phyloP scores from a whole-genome alignment of 2,329 filamentous ascomycete genomes.

The Daldinia sp. region DNA sequence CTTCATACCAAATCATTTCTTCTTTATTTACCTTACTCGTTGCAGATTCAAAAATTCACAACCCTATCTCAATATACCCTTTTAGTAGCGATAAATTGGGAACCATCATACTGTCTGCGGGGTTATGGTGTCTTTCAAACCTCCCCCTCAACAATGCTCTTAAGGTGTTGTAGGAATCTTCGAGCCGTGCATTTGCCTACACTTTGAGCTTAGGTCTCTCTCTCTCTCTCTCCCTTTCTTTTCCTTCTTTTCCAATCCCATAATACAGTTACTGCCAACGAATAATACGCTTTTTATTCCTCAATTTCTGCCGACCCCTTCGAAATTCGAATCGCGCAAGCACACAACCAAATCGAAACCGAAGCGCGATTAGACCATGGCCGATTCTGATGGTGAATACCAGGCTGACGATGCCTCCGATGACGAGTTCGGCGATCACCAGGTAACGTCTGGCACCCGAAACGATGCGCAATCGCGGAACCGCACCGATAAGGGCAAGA shows the following conservation, averaged over 20 bases:
- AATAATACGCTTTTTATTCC: slow-evolving; percentile 1
- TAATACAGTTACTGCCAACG: background rate
- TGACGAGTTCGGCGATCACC: slow-evolving; percentile 70
- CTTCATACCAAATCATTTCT: background rate
- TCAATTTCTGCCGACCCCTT: background rate
- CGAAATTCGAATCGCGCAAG: background rate
- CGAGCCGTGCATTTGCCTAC: slow-evolving; percentile 6
- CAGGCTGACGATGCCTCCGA: slow-evolving; percentile 73
- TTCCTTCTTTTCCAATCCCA: background rate
- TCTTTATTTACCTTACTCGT: background rate
- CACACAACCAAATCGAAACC: background rate
- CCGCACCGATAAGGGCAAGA: slow-evolving; percentile 49
- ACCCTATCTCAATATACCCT: background rate
- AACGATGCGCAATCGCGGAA: slow-evolving; percentile 44
- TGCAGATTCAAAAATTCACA: slow-evolving; percentile 1
- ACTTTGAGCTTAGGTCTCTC: background rate
- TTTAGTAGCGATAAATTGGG: background rate
- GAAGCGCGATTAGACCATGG: slow-evolving; percentile 61
- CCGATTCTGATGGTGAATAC: slow-evolving; percentile 79
- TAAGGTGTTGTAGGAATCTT: slow-evolving; percentile 29
- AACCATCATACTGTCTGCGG: background rate
- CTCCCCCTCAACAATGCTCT: slow-evolving; percentile 31
- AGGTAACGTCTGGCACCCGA: slow-evolving; percentile 55
- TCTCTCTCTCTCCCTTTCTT: background rate
- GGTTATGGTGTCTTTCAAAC: slow-evolving; percentile 30